Evolutionary conservation across 352 stramenopile genomes (phyloP).

Genomic region (Phytophthora hibernalis): DNA sequence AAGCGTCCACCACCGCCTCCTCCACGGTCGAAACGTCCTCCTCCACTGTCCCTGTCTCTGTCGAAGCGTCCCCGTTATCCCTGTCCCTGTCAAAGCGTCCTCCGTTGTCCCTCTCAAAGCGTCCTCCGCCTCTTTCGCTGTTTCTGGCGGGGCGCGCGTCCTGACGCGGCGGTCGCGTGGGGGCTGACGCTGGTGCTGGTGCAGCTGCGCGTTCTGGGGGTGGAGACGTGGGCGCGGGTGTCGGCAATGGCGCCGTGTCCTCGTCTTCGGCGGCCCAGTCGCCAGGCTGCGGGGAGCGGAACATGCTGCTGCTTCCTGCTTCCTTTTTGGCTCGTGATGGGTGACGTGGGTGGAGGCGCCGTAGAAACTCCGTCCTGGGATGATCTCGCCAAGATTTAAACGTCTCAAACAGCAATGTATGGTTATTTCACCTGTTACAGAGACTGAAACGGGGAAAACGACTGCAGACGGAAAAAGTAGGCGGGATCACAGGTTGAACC

Average conservation of each 20-base stretch:
- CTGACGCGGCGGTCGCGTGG: neutral
- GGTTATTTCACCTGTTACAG: neutral
- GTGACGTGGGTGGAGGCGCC: slow-evolving; percentile 11
- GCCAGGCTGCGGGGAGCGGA: slow-evolving; percentile 67
- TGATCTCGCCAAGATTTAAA: neutral
- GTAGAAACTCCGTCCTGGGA: neutral
- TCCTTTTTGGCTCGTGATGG: slow-evolving; percentile 2
- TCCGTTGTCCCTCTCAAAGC: slow-evolving; percentile 20
- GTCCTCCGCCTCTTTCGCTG: slow-evolving; percentile 10
- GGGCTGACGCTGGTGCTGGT: neutral
- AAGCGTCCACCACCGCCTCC: no score
- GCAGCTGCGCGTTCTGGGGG: neutral
- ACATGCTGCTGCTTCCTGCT: slow-evolving; percentile 48
- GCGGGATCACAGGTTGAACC: neutral
- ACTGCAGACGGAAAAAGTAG: neutral
- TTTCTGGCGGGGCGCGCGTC: slow-evolving; percentile 7
- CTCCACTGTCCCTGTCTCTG: neutral
- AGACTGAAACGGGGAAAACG: neutral
- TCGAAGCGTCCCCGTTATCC: slow-evolving; percentile 22
- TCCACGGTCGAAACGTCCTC: slow-evolving; percentile 27
- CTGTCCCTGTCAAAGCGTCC: no score
- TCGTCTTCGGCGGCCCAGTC: slow-evolving; percentile 85
- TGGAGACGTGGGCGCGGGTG: slow-evolving; percentile 1
- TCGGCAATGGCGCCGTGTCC: slow-evolving; percentile 38
- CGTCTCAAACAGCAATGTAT: neutral